These are phyloP conservation scores for Apiotrichum brassicae DNA, from an alignment of 1,284 basidiomycete genomes.

Conservation along the genomic window DNA sequence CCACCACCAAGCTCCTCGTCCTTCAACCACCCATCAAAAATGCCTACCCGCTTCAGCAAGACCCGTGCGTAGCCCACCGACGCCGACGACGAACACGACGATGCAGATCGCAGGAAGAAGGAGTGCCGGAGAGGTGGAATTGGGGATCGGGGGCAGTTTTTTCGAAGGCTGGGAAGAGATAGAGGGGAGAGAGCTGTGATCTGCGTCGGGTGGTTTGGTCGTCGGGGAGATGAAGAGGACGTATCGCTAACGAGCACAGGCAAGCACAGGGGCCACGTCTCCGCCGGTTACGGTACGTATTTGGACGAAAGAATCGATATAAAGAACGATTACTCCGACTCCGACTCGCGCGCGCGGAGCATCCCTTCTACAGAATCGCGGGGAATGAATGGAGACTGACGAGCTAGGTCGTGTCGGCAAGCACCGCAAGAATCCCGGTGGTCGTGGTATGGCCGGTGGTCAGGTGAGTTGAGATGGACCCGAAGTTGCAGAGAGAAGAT, in stretches of 20 bases:
- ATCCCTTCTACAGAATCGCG: no score
- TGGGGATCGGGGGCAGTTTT: no score
- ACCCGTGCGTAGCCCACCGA: background rate
- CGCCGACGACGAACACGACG: background rate
- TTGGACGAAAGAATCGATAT: conserved; percentile 42
- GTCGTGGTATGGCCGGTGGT: conserved; percentile 99
- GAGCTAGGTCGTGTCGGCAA: conserved; percentile 54
- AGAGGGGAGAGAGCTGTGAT: no score
- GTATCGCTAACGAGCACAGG: conserved; percentile 82
- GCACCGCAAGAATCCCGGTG: conserved; percentile 99
- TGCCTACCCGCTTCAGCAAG: conserved; percentile 81
- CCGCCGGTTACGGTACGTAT: conserved; percentile 97
- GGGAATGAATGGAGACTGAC: no score
- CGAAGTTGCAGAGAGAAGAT: no score
- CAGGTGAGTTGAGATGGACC: background rate
- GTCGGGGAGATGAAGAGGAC: no score
- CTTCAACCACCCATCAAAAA: no score
- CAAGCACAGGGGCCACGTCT: conserved; percentile 98
- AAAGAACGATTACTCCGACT: no score
- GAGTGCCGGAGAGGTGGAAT: no score
- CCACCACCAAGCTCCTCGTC: no score
- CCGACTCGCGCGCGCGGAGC: no score
- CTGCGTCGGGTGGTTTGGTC: background rate
- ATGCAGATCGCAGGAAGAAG: background rate
- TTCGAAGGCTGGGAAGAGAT: no score